phyloP scores from a whole-genome alignment of 2,329 filamentous ascomycete genomes.

The Cytospora schulzeri region DNA sequence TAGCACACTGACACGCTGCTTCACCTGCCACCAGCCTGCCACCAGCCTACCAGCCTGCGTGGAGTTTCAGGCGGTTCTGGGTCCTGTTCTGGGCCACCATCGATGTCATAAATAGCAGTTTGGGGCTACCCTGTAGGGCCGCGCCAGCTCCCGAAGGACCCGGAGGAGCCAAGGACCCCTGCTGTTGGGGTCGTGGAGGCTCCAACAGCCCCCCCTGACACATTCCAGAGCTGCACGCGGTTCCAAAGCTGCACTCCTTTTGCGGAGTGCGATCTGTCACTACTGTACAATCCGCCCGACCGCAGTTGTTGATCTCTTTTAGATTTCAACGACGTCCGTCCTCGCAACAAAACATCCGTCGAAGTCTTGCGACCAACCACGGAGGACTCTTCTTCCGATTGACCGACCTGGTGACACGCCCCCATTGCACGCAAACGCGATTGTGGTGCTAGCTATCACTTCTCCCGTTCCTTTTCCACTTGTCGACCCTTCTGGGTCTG shows the following conservation, averaged over 20 bases:
- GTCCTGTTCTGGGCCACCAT: neutral
- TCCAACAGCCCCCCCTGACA: neutral
- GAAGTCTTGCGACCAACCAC: neutral
- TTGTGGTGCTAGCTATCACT: neutral
- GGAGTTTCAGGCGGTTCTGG: neutral
- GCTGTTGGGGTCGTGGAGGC: neutral
- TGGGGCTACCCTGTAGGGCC: conserved; percentile 9
- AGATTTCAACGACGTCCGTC: neutral
- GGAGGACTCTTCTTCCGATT: neutral
- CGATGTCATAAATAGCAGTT: conserved; percentile 12
- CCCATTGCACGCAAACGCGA: neutral
- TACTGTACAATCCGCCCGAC: conserved; percentile 5
- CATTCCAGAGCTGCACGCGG: neutral
- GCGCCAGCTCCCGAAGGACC: conserved; percentile 1
- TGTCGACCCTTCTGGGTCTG: conserved; percentile 23
- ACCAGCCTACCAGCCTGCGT: no score
- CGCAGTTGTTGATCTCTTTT: conserved; percentile 3
- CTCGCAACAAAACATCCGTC: conserved; percentile 9
- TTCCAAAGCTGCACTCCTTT: neutral
- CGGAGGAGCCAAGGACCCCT: neutral
- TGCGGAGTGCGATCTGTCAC: conserved; percentile 23
- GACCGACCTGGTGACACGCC: neutral
- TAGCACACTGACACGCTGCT: neutral
- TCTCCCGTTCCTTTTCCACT: neutral
- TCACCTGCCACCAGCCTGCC: no score